A percentile compares a stretch with the other conserved stretches of the same genome.
Evolutionary conservation across 495 filamentous ascomycete species (phyloP).

Genomic region (Achaetomiella virescens): DNA sequence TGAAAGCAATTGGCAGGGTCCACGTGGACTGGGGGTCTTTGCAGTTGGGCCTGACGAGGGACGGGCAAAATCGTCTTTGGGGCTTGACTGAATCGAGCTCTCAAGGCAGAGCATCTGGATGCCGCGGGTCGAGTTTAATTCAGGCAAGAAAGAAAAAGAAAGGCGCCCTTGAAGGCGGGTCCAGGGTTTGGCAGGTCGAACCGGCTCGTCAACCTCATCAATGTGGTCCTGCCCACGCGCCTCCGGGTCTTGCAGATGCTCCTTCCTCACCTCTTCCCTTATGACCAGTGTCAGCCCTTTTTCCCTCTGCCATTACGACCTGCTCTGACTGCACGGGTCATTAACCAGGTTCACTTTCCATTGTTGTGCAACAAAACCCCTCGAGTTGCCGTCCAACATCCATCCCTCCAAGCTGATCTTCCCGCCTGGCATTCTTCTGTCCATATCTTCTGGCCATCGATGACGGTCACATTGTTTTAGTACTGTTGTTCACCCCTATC

Average conservation of each 20-base stretch:
- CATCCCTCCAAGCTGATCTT: too few species aligned
- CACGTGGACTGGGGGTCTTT: conserved; percentile 11
- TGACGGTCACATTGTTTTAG: neutral
- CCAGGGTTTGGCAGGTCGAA: neutral
- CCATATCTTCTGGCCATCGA: neutral
- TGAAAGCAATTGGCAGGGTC: conserved; percentile 21
- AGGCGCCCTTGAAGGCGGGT: neutral
- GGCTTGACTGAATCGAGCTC: conserved; percentile 11
- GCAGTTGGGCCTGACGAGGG: neutral
- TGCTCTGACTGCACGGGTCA: too few species aligned
- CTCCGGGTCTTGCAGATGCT: too few species aligned
- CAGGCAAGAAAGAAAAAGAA: neutral
- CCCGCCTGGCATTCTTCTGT: neutral
- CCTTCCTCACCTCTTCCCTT: too few species aligned
- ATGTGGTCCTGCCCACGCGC: neutral
- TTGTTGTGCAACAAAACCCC: too few species aligned
- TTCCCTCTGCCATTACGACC: too few species aligned
- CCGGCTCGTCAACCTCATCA: neutral
- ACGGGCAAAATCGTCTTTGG: neutral
- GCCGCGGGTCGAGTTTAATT: conserved; percentile 9
- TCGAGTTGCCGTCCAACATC: too few species aligned
- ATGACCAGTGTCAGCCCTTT: too few species aligned
- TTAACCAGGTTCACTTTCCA: too few species aligned
- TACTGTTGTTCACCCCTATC: neutral
- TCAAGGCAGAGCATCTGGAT: neutral